phyloP scores from a whole-genome alignment of 2,329 filamentous ascomycete genomes.

The Lasiodiplodia sp. region DNA sequence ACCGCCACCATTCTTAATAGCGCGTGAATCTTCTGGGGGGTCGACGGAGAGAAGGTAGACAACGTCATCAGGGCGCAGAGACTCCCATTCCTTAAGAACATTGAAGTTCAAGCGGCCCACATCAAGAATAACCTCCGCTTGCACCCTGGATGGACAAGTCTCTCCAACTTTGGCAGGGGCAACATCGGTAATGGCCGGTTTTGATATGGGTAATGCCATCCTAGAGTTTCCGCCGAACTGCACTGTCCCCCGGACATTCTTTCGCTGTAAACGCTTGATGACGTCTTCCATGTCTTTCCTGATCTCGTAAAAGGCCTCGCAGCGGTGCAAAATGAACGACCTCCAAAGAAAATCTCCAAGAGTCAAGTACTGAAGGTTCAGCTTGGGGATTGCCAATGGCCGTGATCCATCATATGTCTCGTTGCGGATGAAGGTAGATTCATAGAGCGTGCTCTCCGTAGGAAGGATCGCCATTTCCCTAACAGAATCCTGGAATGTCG shows the following conservation, averaged over 20 bases:
- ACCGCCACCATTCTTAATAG: conserved; percentile 61
- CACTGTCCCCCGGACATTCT: conserved; percentile 51
- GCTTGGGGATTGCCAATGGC: conserved; percentile 88
- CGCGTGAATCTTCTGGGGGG: conserved; percentile 59
- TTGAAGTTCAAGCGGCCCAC: conserved; percentile 79
- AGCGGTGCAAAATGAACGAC: conserved; percentile 85
- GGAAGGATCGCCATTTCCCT: conserved; percentile 78
- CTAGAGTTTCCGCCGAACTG: conserved; percentile 84
- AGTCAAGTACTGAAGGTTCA: conserved; percentile 95
- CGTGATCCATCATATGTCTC: conserved; percentile 87
- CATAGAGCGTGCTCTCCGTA: conserved; percentile 83
- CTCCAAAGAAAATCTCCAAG: conserved; percentile 97
- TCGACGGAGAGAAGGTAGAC: conserved; percentile 86
- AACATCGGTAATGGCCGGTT: conserved; percentile 86
- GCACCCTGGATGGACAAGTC: conserved; percentile 80
- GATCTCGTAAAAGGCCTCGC: conserved; percentile 92
- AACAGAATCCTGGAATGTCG: conserved; percentile 82
- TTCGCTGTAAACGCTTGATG: conserved; percentile 78
- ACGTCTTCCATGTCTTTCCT: conserved; percentile 87
- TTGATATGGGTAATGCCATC: conserved; percentile 88
- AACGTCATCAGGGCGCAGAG: conserved; percentile 83
- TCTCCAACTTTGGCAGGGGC: conserved; percentile 84
- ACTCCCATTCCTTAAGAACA: conserved; percentile 87
- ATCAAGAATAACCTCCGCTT: conserved; percentile 85
- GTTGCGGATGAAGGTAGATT: conserved; percentile 77